These are phyloP conservation scores for Nematodospora anomalae DNA, from an alignment of 1,139 yeast genomes.

Conservation along the genomic window DNA sequence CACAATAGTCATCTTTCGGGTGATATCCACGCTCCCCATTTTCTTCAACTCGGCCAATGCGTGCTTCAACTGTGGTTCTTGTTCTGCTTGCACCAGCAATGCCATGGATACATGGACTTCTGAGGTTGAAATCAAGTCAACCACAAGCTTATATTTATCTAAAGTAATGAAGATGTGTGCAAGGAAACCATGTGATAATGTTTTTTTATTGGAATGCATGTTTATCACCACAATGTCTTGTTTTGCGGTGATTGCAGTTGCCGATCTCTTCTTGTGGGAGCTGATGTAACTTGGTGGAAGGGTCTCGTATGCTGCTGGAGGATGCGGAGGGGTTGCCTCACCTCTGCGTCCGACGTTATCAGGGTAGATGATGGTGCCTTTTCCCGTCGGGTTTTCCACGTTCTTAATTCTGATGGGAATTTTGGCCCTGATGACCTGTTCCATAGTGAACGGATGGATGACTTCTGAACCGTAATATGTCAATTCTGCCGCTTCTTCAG, in stretches of 20 bases:
- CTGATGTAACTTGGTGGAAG: constrained; percentile 48
- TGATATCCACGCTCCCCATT: constrained; percentile 87
- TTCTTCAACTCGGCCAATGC: constrained; percentile 77
- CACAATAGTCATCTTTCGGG: constrained; percentile 83
- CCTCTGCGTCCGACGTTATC: constrained; percentile 84
- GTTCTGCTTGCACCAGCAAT: constrained; percentile 68
- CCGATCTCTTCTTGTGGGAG: constrained; percentile 64
- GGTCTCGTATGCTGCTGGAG: constrained; percentile 73
- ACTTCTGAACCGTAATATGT: constrained; percentile 98
- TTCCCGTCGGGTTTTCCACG: constrained; percentile 87
- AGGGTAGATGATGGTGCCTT: constrained; percentile 91
- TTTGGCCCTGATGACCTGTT: constrained; percentile 92
- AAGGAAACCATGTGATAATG: constrained; percentile 90
- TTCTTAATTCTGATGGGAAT: constrained; percentile 96
- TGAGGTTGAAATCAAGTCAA: constrained; percentile 92
- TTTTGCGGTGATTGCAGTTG: constrained; percentile 96
- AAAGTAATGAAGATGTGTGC: constrained; percentile 86
- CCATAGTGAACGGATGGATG: constrained; percentile 98
- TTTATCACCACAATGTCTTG: constrained; percentile 89
- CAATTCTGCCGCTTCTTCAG: constrained; percentile 97
- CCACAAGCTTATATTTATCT: constrained; percentile 83
- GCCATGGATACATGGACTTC: constrained; percentile 99
- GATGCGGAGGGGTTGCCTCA: constrained; percentile 90
- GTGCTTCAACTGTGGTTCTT: constrained; percentile 55
- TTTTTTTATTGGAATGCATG: constrained; percentile 90